Percentiles rank a stretch among this genome's conserved stretches.
Evolutionary conservation across 495 filamentous ascomycete genomes (phyloP).

Genomic region (Aspergillus sclerotiicarbonarius): DNA sequence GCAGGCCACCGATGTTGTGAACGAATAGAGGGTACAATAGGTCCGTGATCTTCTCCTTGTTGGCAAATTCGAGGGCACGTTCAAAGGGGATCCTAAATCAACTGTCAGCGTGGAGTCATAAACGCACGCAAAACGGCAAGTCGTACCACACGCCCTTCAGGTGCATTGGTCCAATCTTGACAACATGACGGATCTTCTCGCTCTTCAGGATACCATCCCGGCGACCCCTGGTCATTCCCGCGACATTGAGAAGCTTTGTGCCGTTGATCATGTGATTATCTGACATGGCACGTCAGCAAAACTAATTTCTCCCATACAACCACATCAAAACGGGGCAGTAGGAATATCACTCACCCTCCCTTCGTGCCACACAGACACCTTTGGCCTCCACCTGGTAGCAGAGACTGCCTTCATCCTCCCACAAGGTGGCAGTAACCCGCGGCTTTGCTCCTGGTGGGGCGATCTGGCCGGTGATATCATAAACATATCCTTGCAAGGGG

Average conservation of each 20-base stretch:
- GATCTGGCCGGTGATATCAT: slow-evolving; percentile 88
- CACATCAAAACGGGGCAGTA: neutral
- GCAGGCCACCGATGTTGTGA: slow-evolving; percentile 89
- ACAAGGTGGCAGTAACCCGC: slow-evolving; percentile 93
- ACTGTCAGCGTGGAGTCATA: slow-evolving; percentile 4
- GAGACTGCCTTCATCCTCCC: slow-evolving; percentile 97
- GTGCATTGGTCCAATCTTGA: slow-evolving; percentile 99
- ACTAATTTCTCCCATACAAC: too few species aligned
- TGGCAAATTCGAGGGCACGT: slow-evolving; percentile 92
- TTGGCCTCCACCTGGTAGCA: slow-evolving; percentile 98
- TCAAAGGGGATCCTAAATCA: slow-evolving; percentile 89
- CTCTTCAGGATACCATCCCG: slow-evolving; percentile 97
- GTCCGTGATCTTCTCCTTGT: slow-evolving; percentile 99
- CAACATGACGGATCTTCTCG: slow-evolving; percentile 93
- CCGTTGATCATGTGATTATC: slow-evolving; percentile 99
- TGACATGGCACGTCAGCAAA: slow-evolving; percentile 33
- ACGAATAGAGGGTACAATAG: slow-evolving; percentile 93
- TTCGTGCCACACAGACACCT: slow-evolving; percentile 89
- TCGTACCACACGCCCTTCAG: slow-evolving; percentile 96
- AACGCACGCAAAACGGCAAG: neutral
- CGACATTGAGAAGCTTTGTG: slow-evolving; percentile 94
- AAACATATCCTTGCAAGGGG: slow-evolving; percentile 55
- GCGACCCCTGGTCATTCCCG: slow-evolving; percentile 94
- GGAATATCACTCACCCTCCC: slow-evolving; percentile 69
- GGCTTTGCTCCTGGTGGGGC: slow-evolving; percentile 97